phyloP scores from a whole-genome alignment of 805 yeast genomes.

The Saccharomycopsis microspora region DNA sequence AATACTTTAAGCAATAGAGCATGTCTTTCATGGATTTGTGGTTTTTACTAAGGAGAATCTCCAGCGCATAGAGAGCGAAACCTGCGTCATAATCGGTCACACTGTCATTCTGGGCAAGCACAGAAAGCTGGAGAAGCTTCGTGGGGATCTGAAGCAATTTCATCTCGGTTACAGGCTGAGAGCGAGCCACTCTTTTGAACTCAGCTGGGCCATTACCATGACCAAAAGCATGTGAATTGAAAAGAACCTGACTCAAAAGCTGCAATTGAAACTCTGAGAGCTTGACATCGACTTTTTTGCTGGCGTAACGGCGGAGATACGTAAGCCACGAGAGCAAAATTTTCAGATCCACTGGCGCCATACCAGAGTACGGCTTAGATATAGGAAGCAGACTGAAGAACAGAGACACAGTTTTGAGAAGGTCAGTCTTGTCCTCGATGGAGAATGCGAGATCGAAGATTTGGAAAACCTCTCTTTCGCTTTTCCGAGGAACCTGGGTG shows the following conservation, averaged over 20 bases:
- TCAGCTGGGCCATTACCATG: too few species aligned
- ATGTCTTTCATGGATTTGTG: conserved; percentile 35
- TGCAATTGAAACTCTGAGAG: conserved; percentile 5
- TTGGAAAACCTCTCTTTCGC: too few species aligned
- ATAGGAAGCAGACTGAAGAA: too few species aligned
- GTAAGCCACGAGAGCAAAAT: conserved; percentile 4
- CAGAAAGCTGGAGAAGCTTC: conserved; percentile 4
- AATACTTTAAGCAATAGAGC: conserved; percentile 26
- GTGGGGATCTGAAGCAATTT: not conserved
- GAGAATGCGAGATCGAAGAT: too few species aligned
- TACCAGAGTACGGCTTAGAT: not conserved
- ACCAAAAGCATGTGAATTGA: not conserved
- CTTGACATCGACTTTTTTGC: not conserved
- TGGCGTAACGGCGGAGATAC: not conserved
- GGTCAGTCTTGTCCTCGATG: too few species aligned
- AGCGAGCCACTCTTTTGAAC: too few species aligned
- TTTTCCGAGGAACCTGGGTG: too few species aligned
- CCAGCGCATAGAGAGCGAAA: conserved; percentile 23
- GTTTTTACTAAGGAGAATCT: conserved; percentile 35
- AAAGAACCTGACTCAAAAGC: conserved; percentile 1
- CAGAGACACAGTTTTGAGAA: too few species aligned
- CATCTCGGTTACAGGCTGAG: too few species aligned
- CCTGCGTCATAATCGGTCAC: not conserved
- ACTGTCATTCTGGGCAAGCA: not conserved
- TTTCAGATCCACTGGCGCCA: conserved; percentile 8